phyloP scores from a whole-genome alignment of 108 stramenopile species.

The Poteriospumella lacustris region DNA sequence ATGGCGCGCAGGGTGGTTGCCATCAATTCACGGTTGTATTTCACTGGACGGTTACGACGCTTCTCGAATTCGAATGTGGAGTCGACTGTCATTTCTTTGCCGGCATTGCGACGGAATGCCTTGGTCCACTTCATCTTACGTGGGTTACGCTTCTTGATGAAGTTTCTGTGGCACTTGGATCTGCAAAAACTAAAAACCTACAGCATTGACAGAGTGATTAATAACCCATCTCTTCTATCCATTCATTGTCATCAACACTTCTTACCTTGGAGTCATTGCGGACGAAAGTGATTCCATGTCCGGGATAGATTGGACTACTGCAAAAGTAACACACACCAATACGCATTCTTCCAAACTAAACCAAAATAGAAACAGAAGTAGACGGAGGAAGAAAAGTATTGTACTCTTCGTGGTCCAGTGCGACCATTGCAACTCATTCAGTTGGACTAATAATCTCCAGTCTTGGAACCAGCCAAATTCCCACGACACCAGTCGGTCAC shows the following conservation, averaged over 20 bases:
- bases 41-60: slow-evolving; percentile 90
- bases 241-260: not conserved
- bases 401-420: too few relatives aligned
- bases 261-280: slow-evolving; percentile 92
- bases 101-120: slow-evolving; percentile 86
- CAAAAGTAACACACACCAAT: slow-evolving; percentile 97
- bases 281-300: slow-evolving; percentile 95
- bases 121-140: slow-evolving; percentile 99
- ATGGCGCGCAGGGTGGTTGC: slow-evolving; percentile 94
- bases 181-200: slow-evolving; percentile 92
- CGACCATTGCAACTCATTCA: too few relatives aligned
- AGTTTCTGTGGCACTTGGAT: slow-evolving; percentile 97
- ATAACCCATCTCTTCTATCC: not conserved
- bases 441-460: too few relatives aligned
- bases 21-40: slow-evolving; percentile 88
- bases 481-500: too few relatives aligned
- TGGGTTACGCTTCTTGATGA: slow-evolving; percentile 97
- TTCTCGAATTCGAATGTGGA: slow-evolving; percentile 98
- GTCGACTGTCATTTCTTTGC: slow-evolving; percentile 87
- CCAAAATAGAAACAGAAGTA: too few relatives aligned
- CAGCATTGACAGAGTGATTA: not conserved
- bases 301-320: slow-evolving; percentile 89
- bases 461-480: too few relatives aligned
- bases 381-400: too few relatives aligned
- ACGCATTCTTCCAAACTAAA: too few relatives aligned